A percentile compares a stretch with the other conserved stretches of the same genome.
These are phyloP conservation scores for Talaromyces sp. DNA, from an alignment of 2,329 filamentous ascomycete species.

Conservation along the genomic window DNA sequence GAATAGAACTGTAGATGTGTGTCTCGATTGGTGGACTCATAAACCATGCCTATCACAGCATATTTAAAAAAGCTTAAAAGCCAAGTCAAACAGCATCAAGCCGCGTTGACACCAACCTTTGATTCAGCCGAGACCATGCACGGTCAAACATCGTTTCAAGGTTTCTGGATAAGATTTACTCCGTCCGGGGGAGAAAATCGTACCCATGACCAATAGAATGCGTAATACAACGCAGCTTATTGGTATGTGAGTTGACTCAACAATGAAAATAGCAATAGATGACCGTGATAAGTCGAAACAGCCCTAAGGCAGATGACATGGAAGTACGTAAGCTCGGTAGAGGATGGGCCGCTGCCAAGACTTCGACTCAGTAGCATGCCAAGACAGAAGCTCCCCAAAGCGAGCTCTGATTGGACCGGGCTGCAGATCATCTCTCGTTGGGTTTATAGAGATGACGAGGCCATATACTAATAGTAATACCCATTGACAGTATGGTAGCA, in stretches of 20 bases:
- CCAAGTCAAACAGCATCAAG: neutral
- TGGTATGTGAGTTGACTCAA: neutral
- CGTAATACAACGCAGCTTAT: neutral
- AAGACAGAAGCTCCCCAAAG: neutral
- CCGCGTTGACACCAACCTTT: neutral
- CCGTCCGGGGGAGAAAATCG: neutral
- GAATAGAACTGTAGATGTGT: neutral
- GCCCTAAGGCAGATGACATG: neutral
- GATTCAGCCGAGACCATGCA: neutral
- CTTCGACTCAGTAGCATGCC: neutral
- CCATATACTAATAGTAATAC: neutral
- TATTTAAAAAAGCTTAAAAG: neutral
- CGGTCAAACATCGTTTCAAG: neutral
- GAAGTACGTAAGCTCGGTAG: neutral
- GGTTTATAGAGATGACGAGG: neutral
- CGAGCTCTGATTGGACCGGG: neutral
- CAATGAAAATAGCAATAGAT: neutral
- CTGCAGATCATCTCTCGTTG: neutral
- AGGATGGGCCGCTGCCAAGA: neutral
- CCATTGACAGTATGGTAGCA: neutral
- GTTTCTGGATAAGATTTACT: neutral
- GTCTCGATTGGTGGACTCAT: neutral
- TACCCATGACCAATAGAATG: neutral
- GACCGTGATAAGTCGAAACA: neutral
- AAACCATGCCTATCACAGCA: neutral